Percentiles rank a stretch among this genome's conserved stretches.
Evolutionary conservation across 1,284 basidiomycete species (phyloP).

Genomic region (Boletellus deceptivus): DNA sequence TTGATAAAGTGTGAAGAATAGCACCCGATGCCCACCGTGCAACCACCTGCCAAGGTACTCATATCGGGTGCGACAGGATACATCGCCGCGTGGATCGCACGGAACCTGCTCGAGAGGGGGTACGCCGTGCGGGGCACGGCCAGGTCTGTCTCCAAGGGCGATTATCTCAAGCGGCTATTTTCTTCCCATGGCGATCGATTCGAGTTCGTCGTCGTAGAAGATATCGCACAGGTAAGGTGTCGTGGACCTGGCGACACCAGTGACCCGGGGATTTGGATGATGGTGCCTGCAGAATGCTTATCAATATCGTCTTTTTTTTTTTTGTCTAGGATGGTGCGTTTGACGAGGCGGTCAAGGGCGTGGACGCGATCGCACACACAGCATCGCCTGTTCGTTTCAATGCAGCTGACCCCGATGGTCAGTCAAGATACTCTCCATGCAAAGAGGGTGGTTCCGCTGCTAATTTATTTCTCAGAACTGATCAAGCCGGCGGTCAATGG

Average conservation of each 20-base stretch:
- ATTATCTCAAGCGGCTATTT: conserved; percentile 42
- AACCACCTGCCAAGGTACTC: conserved; percentile 37
- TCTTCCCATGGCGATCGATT: conserved; percentile 38
- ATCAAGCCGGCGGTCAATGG: conserved; percentile 65
- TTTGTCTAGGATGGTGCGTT: conserved; percentile 53
- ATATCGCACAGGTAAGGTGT: conserved; percentile 41
- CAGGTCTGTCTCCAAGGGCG: conserved; percentile 40
- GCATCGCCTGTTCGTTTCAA: conserved; percentile 46
- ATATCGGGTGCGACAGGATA: conserved; percentile 41
- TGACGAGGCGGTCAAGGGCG: conserved; percentile 51
- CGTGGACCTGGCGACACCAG: too few relatives aligned
- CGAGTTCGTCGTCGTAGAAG: conserved; percentile 45
- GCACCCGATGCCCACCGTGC: conserved; percentile 40
- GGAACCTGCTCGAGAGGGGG: conserved; percentile 32
- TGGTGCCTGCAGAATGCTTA: background rate
- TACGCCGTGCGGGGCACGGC: conserved; percentile 51
- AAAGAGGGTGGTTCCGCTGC: background rate
- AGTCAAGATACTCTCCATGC: background rate
- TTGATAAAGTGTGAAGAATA: too few relatives aligned
- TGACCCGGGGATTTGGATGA: too few relatives aligned
- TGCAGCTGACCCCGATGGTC: conserved; percentile 41
- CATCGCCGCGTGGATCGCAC: conserved; percentile 38
- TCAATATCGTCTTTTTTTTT: background rate
- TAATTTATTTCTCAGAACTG: conserved; percentile 38
- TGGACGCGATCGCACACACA: conserved; percentile 43